Evolutionary conservation across 163 green algal genomes (phyloP), one percentile per base, ranked within the genome.

Genomic region (Prototheca wickerhamii): DNA sequence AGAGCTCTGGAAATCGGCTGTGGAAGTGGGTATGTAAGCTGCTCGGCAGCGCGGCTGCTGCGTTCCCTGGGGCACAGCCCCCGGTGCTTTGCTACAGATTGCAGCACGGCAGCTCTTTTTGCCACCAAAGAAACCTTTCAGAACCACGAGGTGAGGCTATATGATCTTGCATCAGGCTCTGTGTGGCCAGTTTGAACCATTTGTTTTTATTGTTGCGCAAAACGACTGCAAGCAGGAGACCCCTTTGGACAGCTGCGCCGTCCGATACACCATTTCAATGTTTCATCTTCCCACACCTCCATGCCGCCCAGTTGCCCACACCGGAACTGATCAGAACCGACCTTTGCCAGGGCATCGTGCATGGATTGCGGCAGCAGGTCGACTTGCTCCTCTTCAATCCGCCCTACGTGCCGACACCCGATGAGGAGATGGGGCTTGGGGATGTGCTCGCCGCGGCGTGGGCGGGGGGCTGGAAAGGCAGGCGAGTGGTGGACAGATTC

Each of bases 391-490:
- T 96, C 17, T 97, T 97, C 76, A 98, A 98, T 69, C 92, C 92
- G 7, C 91, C 92, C 18, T 97, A 98, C 65, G 92, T 98, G 53
- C 84, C 86, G 2, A 97, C 92, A 3, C 90, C 90, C 23, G 80
- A 92, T 42, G 86, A 93, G 21, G 91, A 98, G 70, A 77, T 96
- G 20, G 40, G 60, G 3, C 25, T 54, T 25, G 46, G 57, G 4
- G 46, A 60, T 4, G 79, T 80, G 17, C 88, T 97, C 23, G 70
- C 79, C 17, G 77, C 78, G 1, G 86, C 90, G 2, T 98, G 91
- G 91, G 90, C 90, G 0, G 91, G 91, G 6, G 90, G 91, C 21
- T 29, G 72, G 3, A 31, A 60, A 4, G 91, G 90, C 0, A 70
- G 91, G 2, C 35, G 75, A 0, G 85, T 96, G 3, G 88, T 93